These are phyloP conservation scores for Tulasnella sp. DNA, from an alignment of 768 basidiomycete species.

Conservation along the genomic window DNA sequence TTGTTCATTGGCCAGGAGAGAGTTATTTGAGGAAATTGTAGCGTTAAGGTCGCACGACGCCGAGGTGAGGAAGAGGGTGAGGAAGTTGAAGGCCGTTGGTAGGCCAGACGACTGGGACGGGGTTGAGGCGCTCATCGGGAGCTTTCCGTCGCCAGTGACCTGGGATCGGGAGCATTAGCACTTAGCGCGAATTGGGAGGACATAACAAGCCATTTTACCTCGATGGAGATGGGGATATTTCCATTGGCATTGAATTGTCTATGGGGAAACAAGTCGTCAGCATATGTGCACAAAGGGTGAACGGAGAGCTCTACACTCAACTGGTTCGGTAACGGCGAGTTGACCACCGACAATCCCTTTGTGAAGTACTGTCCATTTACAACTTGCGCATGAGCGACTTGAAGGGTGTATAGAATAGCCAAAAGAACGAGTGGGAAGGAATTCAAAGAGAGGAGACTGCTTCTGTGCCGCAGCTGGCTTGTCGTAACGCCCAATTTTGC, in stretches of 20 bases:
- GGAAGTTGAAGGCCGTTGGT: slow-evolving; percentile 9
- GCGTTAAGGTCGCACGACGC: neutral
- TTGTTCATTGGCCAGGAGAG: neutral
- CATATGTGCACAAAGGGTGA: neutral
- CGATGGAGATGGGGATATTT: neutral
- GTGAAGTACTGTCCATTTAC: slow-evolving; percentile 9
- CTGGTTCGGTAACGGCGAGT: slow-evolving; percentile 6
- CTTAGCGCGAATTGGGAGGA: neutral
- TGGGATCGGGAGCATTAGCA: neutral
- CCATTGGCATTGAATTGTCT: slow-evolving; percentile 2
- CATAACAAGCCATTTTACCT: neutral
- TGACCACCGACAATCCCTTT: neutral
- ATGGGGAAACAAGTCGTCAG: neutral
- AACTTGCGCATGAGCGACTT: neutral
- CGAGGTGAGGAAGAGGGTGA: neutral
- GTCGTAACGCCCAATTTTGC: too few relatives aligned
- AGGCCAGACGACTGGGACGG: neutral
- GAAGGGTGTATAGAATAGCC: neutral
- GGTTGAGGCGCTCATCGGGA: neutral
- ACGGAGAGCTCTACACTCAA: neutral
- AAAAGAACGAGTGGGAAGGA: neutral
- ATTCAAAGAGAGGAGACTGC: neutral
- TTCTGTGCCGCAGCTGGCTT: too few relatives aligned
- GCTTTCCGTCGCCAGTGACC: neutral
- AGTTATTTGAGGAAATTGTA: neutral